Percentiles rank a stretch among this genome's conserved stretches.
phyloP scores from a whole-genome alignment of 805 yeast genomes.

The Kuraishia borneana region DNA sequence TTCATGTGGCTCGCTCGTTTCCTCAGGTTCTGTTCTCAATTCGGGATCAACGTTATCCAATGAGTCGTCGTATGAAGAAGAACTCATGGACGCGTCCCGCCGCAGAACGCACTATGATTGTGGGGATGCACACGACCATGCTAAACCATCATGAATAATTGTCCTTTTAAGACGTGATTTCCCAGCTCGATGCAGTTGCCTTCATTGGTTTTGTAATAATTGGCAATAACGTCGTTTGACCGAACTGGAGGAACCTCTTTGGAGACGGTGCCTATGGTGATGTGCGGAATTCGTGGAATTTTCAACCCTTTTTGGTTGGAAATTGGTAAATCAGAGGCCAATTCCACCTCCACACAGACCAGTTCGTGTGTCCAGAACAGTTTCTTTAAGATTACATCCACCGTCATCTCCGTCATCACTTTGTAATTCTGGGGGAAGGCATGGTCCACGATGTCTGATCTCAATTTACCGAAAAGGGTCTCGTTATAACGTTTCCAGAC shows the following conservation, averaged over 20 bases:
- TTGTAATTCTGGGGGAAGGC: not conserved
- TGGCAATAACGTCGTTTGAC: conserved; percentile 1
- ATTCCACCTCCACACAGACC: conserved; percentile 41
- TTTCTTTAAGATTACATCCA: conserved; percentile 24
- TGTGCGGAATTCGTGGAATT: conserved; percentile 33
- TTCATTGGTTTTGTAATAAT: no score
- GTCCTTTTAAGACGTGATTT: no score
- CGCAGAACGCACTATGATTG: no score
- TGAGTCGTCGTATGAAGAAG: no score
- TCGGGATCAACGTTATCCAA: no score
- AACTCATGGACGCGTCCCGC: no score
- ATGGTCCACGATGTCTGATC: not conserved
- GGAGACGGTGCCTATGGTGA: conserved; percentile 54
- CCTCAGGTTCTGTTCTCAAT: not conserved
- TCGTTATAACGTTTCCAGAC: conserved; percentile 6
- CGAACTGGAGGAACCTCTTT: not conserved
- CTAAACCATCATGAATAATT: no score
- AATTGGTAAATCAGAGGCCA: conserved; percentile 13
- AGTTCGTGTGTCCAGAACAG: conserved; percentile 40
- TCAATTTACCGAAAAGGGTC: not conserved
- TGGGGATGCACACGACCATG: no score
- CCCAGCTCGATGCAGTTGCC: no score
- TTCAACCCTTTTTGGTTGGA: conserved; percentile 19
- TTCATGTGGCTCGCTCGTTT: not conserved
- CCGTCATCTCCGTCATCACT: conserved; percentile 4